phyloP scores from a whole-genome alignment of 73 alveolate genomes.

The Blepharisma japonicum region DNA sequence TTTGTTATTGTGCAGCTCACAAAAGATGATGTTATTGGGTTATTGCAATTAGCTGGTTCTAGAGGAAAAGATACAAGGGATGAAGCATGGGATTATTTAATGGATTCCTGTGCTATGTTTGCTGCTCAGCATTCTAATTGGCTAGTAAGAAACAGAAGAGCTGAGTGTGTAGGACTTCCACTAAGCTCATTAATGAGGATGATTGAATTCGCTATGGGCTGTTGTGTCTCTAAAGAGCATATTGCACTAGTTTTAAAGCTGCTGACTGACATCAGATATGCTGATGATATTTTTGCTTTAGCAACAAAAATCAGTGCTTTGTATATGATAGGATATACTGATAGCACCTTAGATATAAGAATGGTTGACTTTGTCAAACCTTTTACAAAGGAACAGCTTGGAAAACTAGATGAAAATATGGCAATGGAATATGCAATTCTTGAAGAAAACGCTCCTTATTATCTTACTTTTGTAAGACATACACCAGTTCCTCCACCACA shows the following conservation, averaged over 20 bases:
- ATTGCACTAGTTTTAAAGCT: slow-evolving; percentile 1
- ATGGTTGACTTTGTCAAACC: slow-evolving; percentile 10
- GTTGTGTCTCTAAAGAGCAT: not conserved
- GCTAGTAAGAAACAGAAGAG: slow-evolving; percentile 10
- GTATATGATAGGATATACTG: not conserved
- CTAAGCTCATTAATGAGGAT: not conserved
- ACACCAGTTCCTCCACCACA: not conserved
- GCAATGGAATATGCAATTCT: slow-evolving; percentile 14
- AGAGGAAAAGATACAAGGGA: slow-evolving; percentile 5
- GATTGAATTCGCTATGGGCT: not conserved
- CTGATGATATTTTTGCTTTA: not conserved
- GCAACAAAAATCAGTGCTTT: not conserved
- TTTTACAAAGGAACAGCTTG: not conserved
- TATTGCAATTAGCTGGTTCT: not conserved
- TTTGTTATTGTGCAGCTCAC: not conserved
- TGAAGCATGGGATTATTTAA: slow-evolving; percentile 20
- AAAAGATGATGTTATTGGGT: not conserved
- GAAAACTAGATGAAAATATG: not conserved
- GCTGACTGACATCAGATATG: slow-evolving; percentile 1
- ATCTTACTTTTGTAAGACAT: not conserved
- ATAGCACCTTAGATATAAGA: not conserved
- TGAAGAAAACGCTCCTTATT: slow-evolving; percentile 22
- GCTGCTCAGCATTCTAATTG: not conserved
- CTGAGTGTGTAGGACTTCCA: slow-evolving; percentile 1
- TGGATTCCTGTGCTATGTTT: not conserved